Conservation (phyloP, 2,329 filamentous ascomycete species). For the Cadophora gregata region DNA sequence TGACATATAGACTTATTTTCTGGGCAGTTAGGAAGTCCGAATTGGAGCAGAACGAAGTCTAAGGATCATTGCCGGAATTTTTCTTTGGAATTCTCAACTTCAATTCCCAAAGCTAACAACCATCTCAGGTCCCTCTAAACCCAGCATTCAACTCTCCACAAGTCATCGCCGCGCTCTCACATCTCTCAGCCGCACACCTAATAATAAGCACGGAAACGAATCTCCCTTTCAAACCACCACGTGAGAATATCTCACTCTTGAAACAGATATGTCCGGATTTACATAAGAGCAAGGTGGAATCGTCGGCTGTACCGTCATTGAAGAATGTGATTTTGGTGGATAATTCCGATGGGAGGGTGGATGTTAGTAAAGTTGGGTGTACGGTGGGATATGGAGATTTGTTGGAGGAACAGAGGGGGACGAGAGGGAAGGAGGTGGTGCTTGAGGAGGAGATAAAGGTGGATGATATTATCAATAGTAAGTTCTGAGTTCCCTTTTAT, state of each 20-base stretch:
- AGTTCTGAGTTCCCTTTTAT: slow-evolving; percentile 48
- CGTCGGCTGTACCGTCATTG: slow-evolving; percentile 70
- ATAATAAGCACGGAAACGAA: slow-evolving; percentile 90
- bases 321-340: slow-evolving; percentile 77
- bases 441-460: slow-evolving; percentile 57
- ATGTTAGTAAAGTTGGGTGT: not conserved
- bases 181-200: slow-evolving; percentile 75
- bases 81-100: not conserved
- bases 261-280: slow-evolving; percentile 55
- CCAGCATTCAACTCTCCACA: slow-evolving; percentile 84
- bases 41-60: not conserved
- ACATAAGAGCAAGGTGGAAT: slow-evolving; percentile 46
- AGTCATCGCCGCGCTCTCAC: slow-evolving; percentile 77
- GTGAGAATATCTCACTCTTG: slow-evolving; percentile 64
- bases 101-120: not conserved
- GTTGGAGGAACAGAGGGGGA: slow-evolving; percentile 27
- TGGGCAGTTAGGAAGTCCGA: no score
- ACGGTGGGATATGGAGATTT: slow-evolving; percentile 43
- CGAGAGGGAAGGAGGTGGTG: slow-evolving; percentile 45
- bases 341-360: slow-evolving; percentile 60
- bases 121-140: slow-evolving; percentile 77
- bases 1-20: no score
- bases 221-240: slow-evolving; percentile 70
- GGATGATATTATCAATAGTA: slow-evolving; percentile 86
- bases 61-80: not conserved